These are phyloP conservation scores for Eutrema heterophyllum DNA, from an alignment of 345 rosid genomes.

Conservation along the genomic window DNA sequence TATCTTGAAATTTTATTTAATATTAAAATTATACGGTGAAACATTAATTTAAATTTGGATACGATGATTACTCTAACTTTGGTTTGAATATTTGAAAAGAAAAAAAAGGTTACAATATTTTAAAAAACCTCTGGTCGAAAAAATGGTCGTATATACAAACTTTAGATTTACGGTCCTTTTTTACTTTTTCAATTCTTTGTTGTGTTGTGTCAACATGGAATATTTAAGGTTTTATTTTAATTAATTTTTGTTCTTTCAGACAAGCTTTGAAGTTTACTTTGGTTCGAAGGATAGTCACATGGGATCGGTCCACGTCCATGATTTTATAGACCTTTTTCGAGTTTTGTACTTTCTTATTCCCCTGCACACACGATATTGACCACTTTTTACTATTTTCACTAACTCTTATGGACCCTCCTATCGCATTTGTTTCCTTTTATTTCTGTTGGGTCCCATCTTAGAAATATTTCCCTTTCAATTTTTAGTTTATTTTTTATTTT, in stretches of 20 bases:
- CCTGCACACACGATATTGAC: conserved; percentile 30
- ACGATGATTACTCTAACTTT: not conserved
- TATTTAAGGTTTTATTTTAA: not conserved
- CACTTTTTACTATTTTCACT: conserved; percentile 27
- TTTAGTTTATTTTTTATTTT: no score
- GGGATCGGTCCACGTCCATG: conserved; percentile 26
- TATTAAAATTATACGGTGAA: not conserved
- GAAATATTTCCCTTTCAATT: not conserved
- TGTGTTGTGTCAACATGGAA: conserved; percentile 7
- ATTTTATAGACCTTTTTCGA: conserved; percentile 14
- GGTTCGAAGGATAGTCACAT: conserved; percentile 31
- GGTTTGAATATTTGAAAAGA: no score
- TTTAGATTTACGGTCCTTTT: not conserved
- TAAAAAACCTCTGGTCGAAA: not conserved
- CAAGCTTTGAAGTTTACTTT: conserved; percentile 21
- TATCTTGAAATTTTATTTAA: not conserved
- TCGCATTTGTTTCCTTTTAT: not conserved
- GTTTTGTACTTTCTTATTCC: conserved; percentile 10
- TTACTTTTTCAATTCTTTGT: not conserved
- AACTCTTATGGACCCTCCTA: conserved; percentile 22
- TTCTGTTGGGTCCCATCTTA: not conserved
- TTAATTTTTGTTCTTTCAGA: not conserved
- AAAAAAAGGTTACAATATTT: not conserved
- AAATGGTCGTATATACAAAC: not conserved
- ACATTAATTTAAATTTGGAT: not conserved